Evolutionary conservation across 2,329 filamentous ascomycete genomes (phyloP).

Genomic region (Alternaria longipes): DNA sequence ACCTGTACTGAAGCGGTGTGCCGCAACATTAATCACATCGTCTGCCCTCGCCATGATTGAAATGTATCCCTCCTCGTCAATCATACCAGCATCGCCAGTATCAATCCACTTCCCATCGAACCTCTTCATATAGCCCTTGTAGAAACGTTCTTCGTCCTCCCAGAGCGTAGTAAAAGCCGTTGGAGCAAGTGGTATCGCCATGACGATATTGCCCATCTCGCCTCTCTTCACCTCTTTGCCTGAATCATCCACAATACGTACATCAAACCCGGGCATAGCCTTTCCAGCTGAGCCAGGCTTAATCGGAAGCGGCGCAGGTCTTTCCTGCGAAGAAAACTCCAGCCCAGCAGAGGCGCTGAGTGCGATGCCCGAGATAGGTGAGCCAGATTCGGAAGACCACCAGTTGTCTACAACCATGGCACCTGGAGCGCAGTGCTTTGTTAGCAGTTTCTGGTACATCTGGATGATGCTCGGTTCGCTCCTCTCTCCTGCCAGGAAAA

Average conservation of each 20-base stretch:
- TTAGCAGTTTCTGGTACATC: slow-evolving; percentile 79
- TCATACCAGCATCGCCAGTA: slow-evolving; percentile 88
- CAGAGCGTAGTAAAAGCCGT: slow-evolving; percentile 88
- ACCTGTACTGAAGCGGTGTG: slow-evolving; percentile 89
- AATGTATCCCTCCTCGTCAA: slow-evolving; percentile 76
- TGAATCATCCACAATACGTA: slow-evolving; percentile 82
- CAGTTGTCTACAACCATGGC: slow-evolving; percentile 75
- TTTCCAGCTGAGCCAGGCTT: slow-evolving; percentile 90
- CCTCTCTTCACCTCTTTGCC: slow-evolving; percentile 76
- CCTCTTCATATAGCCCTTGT: slow-evolving; percentile 81
- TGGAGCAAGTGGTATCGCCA: slow-evolving; percentile 82
- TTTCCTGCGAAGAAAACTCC: slow-evolving; percentile 57
- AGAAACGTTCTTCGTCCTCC: slow-evolving; percentile 86
- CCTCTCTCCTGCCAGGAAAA: slow-evolving; percentile 89
- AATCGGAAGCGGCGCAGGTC: slow-evolving; percentile 64
- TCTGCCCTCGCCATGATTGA: slow-evolving; percentile 73
- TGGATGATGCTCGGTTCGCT: slow-evolving; percentile 87
- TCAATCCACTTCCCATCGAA: slow-evolving; percentile 87
- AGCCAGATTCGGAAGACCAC: slow-evolving; percentile 78
- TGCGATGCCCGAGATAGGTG: slow-evolving; percentile 72
- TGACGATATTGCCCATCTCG: slow-evolving; percentile 90
- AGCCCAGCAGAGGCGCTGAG: slow-evolving; percentile 69
- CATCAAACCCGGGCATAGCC: slow-evolving; percentile 89
- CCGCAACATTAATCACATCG: slow-evolving; percentile 95
- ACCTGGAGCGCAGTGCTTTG: slow-evolving; percentile 69